Evolutionary conservation across 305 asterid species (phyloP), one percentile per base, ranked within the genome.

Genomic region (Salvia sclarea): DNA sequence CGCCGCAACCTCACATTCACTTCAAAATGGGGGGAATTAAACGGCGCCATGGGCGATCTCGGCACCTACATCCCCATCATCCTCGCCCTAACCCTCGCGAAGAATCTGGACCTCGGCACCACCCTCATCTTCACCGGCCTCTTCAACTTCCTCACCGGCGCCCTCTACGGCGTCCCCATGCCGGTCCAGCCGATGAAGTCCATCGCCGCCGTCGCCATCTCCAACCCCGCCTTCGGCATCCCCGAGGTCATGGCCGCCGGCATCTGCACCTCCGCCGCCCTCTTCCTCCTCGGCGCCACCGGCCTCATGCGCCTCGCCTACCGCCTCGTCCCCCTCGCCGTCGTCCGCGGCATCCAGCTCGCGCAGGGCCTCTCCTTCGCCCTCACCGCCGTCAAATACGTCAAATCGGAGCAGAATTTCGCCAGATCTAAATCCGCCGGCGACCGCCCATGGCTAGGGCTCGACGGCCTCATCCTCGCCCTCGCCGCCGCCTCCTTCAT

Each of bases 121-220:
- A 88, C 94, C 0, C 21, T 88, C 49, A 82, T 90, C 24, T 86
- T 90, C 83, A 90, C 94, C 16, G 96, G 97, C 3, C 55, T 79
- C 5, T 88, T 83, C 80, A 90, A 86, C 61, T 76, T 79, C 58
- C 78, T 82, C 7, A 86, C 97, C 4, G 96, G 96, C 38, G 85
- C 89, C 28, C 63, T 88, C 25, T 90, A 90, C 65, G 96, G 97
- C 2, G 86, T 88, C 43, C 96, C 97, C 17, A 88, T 90, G 96
- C 96, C 96, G 0, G 96, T 90, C 43, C 92, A 88, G 83, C 97
- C 97, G 13, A 88, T 90, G 97, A 90, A 90, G 59, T 88, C 97
- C 3, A 91, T 91, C 8, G 95, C 97, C 17, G 97, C 96, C 5
- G 95, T 69, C 6, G 96, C 97, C 48, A 82, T 88, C 45, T 78